Conservation (phyloP, 129 eudicot genomes). For the Oenanthe sinensis region DNA sequence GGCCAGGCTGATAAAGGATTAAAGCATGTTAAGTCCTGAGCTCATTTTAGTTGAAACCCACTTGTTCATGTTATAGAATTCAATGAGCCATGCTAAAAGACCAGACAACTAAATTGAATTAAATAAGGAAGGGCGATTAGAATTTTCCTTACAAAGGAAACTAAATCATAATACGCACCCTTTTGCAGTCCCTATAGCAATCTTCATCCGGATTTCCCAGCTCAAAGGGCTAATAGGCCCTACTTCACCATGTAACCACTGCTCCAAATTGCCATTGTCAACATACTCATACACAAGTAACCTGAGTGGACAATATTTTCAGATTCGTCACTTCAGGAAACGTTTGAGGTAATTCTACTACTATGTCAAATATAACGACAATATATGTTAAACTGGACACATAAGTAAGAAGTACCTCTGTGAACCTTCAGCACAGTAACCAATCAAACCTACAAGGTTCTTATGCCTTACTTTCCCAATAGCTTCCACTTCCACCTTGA, state of each 20-base stretch:
- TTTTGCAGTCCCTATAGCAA: slow-evolving; percentile 87
- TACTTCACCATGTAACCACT: slow-evolving; percentile 94
- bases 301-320: slow-evolving; percentile 26
- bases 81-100: background rate
- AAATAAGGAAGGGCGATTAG: background rate
- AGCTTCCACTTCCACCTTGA: slow-evolving; percentile 98
- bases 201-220: slow-evolving; percentile 88
- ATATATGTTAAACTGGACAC: background rate
- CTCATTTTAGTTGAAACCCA: background rate
- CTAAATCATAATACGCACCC: slow-evolving; percentile 37
- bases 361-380: background rate
- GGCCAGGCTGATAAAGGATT: slow-evolving; percentile 44
- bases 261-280: slow-evolving; percentile 95
- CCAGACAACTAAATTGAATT: background rate
- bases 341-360: background rate
- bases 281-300: slow-evolving; percentile 88
- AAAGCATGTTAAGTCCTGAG: background rate
- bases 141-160: background rate
- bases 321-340: background rate
- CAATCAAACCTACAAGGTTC: slow-evolving; percentile 86
- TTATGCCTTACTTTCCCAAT: slow-evolving; percentile 97
- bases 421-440: slow-evolving; percentile 87
- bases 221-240: slow-evolving; percentile 78
- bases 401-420: slow-evolving; percentile 40
- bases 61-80: background rate